Conservation (phyloP, 176 grass and related monocot species). For the Cocos nucifera region DNA sequence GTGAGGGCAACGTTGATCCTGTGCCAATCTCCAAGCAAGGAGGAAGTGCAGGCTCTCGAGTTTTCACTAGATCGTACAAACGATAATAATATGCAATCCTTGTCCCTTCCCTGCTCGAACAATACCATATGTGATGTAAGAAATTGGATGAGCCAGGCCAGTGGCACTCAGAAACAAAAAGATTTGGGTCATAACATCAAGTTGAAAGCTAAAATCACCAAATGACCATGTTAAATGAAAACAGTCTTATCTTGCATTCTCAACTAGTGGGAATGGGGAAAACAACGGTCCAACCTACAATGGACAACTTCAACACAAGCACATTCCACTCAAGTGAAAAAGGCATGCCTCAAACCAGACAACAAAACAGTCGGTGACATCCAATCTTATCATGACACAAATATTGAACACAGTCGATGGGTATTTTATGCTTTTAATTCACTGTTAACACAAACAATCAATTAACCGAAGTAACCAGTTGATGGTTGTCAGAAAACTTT, state of each 20-base stretch:
- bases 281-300: not conserved
- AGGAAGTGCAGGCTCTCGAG: conserved; percentile 45
- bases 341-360: no score
- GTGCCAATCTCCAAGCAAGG: conserved; percentile 94
- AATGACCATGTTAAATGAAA: no score
- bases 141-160: not conserved
- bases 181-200: no score
- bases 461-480: no score
- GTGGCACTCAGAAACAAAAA: not conserved
- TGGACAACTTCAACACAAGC: no score
- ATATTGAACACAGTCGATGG: not conserved
- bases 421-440: no score
- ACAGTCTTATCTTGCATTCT: not conserved
- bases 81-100: conserved; percentile 85
- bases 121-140: conserved; percentile 10
- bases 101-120: conserved; percentile 80
- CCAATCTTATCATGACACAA: no score
- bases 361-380: no score
- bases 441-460: no score
- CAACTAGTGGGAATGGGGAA: not conserved
- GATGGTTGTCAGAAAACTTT: no score
- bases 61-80: conserved; percentile 68
- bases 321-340: no score
- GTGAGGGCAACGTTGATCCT: conserved; percentile 86
- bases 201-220: no score